Conservation (phyloP, 306 rosid species). For the Styphnolobium japonicum region DNA sequence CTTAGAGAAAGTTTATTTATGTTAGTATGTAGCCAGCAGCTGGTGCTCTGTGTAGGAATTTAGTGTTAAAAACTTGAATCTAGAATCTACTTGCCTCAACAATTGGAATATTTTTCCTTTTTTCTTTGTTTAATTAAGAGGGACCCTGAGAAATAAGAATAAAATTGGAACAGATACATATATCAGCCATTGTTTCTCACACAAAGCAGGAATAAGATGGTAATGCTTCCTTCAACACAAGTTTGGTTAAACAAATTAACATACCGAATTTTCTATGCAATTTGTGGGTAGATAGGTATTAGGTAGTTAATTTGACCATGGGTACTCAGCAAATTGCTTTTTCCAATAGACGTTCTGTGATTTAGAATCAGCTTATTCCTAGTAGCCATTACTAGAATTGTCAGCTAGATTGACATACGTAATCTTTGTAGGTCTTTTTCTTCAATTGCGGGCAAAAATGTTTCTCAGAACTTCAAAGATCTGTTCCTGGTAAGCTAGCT, state of each 20-base stretch:
- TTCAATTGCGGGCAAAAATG: conserved; percentile 51
- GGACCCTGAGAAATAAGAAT: too few species aligned
- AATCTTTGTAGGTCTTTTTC: conserved; percentile 54
- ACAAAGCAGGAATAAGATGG: neutral
- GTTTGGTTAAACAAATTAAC: neutral
- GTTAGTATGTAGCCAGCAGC: neutral
- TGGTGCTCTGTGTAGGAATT: neutral
- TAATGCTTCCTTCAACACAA: neutral
- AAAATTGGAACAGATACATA: too few species aligned
- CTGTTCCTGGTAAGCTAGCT: conserved; percentile 34
- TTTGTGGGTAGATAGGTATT: neutral
- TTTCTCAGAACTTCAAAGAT: conserved; percentile 53
- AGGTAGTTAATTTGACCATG: neutral
- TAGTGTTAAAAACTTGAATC: neutral
- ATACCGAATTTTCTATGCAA: neutral
- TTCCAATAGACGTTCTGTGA: neutral
- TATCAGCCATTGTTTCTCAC: neutral
- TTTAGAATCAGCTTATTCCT: neutral
- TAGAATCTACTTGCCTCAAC: too few species aligned
- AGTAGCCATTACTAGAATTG: neutral
- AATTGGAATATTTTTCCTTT: too few species aligned
- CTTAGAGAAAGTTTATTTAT: neutral
- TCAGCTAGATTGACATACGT: conserved; percentile 18
- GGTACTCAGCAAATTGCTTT: neutral
- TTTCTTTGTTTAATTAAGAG: too few species aligned